These are phyloP conservation scores for Tetraselmis chui DNA, from an alignment of 139 green algal genomes.

Conservation along the genomic window DNA sequence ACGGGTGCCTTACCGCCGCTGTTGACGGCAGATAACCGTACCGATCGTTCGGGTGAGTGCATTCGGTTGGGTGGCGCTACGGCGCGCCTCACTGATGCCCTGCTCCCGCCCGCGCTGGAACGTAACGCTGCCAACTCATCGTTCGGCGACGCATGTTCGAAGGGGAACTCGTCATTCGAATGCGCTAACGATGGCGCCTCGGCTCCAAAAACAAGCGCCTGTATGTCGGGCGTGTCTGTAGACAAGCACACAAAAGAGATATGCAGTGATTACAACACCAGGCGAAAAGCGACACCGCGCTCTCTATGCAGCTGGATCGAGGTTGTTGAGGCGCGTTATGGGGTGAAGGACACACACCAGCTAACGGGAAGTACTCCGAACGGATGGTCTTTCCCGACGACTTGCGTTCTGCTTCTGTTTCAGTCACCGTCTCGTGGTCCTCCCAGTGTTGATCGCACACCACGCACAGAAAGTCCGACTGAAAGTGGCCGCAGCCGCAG, in stretches of 20 bases:
- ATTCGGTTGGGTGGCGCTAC: background rate
- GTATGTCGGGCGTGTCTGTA: background rate
- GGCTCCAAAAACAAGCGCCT: background rate
- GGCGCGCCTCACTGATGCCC: background rate
- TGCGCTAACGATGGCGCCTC: background rate
- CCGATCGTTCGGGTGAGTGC: background rate
- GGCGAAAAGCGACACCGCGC: too few species aligned
- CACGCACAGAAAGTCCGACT: slow-evolving; percentile 29
- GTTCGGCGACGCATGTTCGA: background rate
- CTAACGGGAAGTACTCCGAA: too few species aligned
- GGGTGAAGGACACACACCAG: too few species aligned
- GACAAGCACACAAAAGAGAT: background rate
- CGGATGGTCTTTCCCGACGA: too few species aligned
- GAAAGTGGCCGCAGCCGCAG: slow-evolving; percentile 35
- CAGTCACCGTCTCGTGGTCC: slow-evolving; percentile 45
- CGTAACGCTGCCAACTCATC: background rate
- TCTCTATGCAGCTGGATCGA: too few species aligned
- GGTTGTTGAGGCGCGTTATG: too few species aligned
- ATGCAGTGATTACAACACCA: background rate
- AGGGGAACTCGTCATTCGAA: background rate
- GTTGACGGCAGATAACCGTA: background rate
- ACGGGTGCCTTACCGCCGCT: background rate
- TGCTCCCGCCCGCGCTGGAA: background rate
- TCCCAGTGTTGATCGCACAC: slow-evolving; percentile 44
- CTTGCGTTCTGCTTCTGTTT: slow-evolving; percentile 26